Evolutionary conservation across 208 protist species (phyloP).

Genomic region (Trypanosoma congolense): DNA sequence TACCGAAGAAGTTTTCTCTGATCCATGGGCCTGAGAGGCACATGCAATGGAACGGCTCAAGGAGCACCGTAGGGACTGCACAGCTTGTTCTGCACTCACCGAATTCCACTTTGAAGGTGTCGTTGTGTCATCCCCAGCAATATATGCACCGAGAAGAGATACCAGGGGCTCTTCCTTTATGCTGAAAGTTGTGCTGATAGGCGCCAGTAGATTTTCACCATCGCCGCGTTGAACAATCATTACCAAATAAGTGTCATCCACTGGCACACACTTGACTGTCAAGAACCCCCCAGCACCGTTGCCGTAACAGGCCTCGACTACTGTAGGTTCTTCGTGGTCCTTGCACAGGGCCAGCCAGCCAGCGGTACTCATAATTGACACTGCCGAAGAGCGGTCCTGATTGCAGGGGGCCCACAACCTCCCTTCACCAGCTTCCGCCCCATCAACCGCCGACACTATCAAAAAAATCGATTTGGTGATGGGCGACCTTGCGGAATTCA

Average conservation of each 20-base stretch:
- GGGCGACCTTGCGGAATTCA: constrained; percentile 1
- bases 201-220: background rate
- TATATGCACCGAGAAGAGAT: constrained; percentile 1
- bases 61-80: too few species aligned
- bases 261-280: constrained; percentile 22
- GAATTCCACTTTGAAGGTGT: constrained; percentile 1
- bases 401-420: constrained; percentile 9
- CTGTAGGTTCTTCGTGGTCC: background rate
- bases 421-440: background rate
- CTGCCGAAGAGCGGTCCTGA: background rate
- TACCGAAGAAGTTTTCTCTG: too few species aligned
- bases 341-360: constrained; percentile 8
- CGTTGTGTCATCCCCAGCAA: too few species aligned
- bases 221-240: constrained; percentile 9
- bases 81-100: background rate
- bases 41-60: too few species aligned
- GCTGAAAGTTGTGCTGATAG: constrained; percentile 8
- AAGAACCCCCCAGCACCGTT: background rate
- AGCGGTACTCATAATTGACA: background rate
- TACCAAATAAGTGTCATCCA: constrained; percentile 13
- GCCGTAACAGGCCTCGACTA: constrained; percentile 12
- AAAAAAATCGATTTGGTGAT: constrained; percentile 14
- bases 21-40: too few species aligned
- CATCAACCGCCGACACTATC: constrained; percentile 13
- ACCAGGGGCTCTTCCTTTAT: constrained; percentile 15